Percentiles rank a stretch among this genome's conserved stretches.
These are phyloP conservation scores for Chernovozyma aurita DNA, from an alignment of 1,139 yeast species.

Conservation along the genomic window DNA sequence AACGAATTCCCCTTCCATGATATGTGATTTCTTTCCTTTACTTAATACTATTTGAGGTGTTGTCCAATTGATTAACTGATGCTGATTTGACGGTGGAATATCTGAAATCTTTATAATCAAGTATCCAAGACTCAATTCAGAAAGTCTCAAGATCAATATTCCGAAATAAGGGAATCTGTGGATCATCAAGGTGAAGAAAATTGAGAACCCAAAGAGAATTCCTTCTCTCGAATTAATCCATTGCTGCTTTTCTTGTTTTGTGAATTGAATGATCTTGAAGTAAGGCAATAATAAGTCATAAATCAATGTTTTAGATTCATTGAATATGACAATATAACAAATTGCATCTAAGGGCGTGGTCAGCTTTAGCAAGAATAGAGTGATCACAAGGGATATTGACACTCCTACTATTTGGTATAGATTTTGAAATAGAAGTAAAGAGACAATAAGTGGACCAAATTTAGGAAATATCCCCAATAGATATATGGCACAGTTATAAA, in stretches of 20 bases:
- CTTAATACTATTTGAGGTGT: slow-evolving; percentile 31
- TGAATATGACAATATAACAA: slow-evolving; percentile 1
- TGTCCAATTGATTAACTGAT: slow-evolving; percentile 27
- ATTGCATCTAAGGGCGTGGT: slow-evolving; percentile 1
- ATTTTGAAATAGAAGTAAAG: slow-evolving; percentile 39
- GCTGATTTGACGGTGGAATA: slow-evolving; percentile 37
- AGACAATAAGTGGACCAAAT: slow-evolving; percentile 38
- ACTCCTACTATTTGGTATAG: slow-evolving; percentile 17
- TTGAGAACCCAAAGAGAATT: slow-evolving; percentile 53
- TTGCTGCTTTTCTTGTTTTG: slow-evolving; percentile 37
- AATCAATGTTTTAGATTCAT: slow-evolving; percentile 22
- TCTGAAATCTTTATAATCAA: slow-evolving; percentile 52
- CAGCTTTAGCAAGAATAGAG: slow-evolving; percentile 2
- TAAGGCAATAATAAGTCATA: slow-evolving; percentile 50
- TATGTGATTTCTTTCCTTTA: slow-evolving; percentile 5
- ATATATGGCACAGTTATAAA: slow-evolving; percentile 8
- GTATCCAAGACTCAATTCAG: slow-evolving; percentile 52
- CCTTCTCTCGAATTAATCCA: slow-evolving; percentile 60
- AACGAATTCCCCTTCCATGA: slow-evolving; percentile 6
- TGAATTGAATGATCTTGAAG: slow-evolving; percentile 42
- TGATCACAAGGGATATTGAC: slow-evolving; percentile 1
- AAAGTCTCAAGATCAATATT: slow-evolving; percentile 49
- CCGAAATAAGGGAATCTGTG: slow-evolving; percentile 42
- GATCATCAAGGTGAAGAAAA: slow-evolving; percentile 43
- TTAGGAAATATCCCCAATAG: slow-evolving; percentile 28